Evolutionary conservation across 1,284 basidiomycete genomes (phyloP).

Genomic region (Tilletiopsis washingtonensis): DNA sequence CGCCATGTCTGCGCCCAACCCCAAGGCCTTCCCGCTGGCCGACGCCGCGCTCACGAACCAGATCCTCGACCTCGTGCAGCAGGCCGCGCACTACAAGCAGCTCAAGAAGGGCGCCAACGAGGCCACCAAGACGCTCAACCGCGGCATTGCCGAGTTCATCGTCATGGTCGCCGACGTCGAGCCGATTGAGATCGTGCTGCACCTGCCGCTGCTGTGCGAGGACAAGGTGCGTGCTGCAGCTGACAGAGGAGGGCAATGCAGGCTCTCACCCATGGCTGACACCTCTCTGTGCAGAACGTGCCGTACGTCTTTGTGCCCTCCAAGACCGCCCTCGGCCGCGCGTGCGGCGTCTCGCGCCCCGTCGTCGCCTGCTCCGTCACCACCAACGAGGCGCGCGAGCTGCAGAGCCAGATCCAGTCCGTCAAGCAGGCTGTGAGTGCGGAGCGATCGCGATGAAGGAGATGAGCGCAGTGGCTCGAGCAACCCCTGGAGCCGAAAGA

Average conservation of each 20-base stretch:
- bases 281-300: constrained; percentile 60
- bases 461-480: neutral
- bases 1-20: constrained; percentile 47
- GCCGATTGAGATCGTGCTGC: constrained; percentile 93
- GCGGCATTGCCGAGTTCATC: constrained; percentile 97
- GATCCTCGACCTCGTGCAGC: constrained; percentile 56
- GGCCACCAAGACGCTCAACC: constrained; percentile 91
- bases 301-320: constrained; percentile 91
- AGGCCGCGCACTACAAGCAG: constrained; percentile 75
- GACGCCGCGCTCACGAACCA: constrained; percentile 84
- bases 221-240: constrained; percentile 59
- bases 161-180: constrained; percentile 85
- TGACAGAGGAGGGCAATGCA: neutral
- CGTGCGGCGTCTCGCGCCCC: constrained; percentile 89
- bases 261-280: neutral
- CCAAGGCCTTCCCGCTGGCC: constrained; percentile 89
- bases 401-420: constrained; percentile 79
- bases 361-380: constrained; percentile 93
- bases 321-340: constrained; percentile 88
- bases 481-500: constrained; percentile 3
- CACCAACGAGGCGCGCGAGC: constrained; percentile 88
- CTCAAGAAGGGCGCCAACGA: constrained; percentile 98
- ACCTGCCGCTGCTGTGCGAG: constrained; percentile 93
- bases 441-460: neutral
- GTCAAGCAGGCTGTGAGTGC: constrained; percentile 58